phyloP scores from a whole-genome alignment of 129 eudicot genomes.

The Ambrosia trifida region DNA sequence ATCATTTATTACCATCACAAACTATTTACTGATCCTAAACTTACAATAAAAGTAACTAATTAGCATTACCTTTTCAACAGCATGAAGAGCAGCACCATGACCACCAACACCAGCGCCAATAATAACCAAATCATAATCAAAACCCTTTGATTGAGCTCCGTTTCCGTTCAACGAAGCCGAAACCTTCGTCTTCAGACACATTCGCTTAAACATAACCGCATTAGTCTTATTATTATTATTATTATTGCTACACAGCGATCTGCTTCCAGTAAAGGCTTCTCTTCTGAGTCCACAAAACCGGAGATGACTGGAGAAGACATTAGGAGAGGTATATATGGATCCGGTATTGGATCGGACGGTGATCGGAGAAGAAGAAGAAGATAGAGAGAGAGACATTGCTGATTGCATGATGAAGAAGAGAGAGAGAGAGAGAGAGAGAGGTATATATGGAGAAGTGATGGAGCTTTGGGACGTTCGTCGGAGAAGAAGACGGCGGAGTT shows the following conservation, averaged over 20 bases:
- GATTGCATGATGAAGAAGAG: conserved; percentile 49
- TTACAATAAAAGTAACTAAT: neutral
- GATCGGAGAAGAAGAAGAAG: conserved; percentile 48
- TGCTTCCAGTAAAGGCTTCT: conserved; percentile 46
- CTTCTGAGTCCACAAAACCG: conserved; percentile 81
- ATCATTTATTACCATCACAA: too few relatives aligned
- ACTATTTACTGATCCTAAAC: neutral
- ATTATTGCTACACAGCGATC: conserved; percentile 10
- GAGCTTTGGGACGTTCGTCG: conserved; percentile 56
- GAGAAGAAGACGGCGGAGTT: conserved; percentile 46
- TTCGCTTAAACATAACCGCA: conserved; percentile 33
- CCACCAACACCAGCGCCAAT: conserved; percentile 99
- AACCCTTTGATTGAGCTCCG: conserved; percentile 56
- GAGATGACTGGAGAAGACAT: conserved; percentile 41
- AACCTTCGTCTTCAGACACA: conserved; percentile 28
- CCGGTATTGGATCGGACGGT: conserved; percentile 42
- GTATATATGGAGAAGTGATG: conserved; percentile 25
- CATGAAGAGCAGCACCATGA: conserved; percentile 99
- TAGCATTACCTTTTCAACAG: conserved; percentile 84
- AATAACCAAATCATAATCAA: conserved; percentile 87
- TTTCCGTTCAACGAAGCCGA: conserved; percentile 52
- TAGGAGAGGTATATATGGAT: neutral
- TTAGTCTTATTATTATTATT: conserved; percentile 5
- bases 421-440: neutral
- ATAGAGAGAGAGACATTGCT: conserved; percentile 59